Conservation (phyloP, 2,329 filamentous ascomycete species). For the Hypoxylon sp. region DNA sequence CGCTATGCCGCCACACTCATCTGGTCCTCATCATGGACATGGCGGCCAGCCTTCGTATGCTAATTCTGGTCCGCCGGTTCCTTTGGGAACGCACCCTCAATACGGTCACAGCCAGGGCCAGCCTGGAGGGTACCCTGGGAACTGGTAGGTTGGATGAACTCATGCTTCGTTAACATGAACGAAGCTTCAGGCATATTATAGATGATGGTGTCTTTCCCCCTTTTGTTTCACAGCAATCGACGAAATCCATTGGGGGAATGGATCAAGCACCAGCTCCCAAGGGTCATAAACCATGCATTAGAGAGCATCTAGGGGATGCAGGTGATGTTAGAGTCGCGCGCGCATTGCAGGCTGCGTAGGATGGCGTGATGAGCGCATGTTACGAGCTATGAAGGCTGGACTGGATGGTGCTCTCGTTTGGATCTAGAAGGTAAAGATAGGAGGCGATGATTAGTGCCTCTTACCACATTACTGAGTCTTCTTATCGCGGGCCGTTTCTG, state of each 20-base stretch:
- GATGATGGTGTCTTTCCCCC: conserved; percentile 24
- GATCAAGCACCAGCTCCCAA: conserved; percentile 13
- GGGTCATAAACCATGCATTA: conserved; percentile 14
- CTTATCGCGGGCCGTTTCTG: conserved; percentile 43
- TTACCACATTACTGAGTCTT: conserved; percentile 49
- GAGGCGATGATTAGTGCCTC: conserved; percentile 19
- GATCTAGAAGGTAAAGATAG: conserved; percentile 36
- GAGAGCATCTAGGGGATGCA: conserved; percentile 14
- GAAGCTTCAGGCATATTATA: conserved; percentile 32
- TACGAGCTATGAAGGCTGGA: conserved; percentile 36
- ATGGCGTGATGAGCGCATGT: conserved; percentile 28
- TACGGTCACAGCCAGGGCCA: conserved; percentile 41
- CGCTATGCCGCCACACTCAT: conserved; percentile 41
- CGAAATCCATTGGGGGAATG: conserved; percentile 13
- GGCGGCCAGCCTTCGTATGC: conserved; percentile 43
- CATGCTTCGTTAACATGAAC: conserved; percentile 3
- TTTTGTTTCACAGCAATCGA: conserved; percentile 28
- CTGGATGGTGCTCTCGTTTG: conserved; percentile 29
- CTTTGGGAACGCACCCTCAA: conserved; percentile 40
- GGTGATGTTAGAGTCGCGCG: conserved; percentile 11
- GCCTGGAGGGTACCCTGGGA: conserved; percentile 47
- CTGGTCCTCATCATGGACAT: conserved; percentile 39
- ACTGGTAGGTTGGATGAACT: conserved; percentile 38
- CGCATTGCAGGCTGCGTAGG: conserved; percentile 9
- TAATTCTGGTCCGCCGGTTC: conserved; percentile 39